These are phyloP conservation scores for Salix exigua DNA, from an alignment of 345 rosid species.

Conservation along the genomic window DNA sequence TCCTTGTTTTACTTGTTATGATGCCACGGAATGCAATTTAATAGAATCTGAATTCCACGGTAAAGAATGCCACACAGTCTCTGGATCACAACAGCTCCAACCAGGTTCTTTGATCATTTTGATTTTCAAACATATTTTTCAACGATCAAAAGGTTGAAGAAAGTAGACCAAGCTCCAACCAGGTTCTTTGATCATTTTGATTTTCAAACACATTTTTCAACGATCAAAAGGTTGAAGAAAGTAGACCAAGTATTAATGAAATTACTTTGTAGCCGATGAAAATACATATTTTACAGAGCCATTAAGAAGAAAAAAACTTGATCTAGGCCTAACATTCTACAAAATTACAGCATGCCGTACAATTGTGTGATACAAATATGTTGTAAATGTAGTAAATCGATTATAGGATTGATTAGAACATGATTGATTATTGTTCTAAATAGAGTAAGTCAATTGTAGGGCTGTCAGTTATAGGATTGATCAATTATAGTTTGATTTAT, in stretches of 20 bases:
- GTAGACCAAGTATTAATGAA: not conserved
- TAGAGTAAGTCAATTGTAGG: no score
- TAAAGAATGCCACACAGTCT: no score
- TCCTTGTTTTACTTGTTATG: no score
- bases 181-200: not conserved
- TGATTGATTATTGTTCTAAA: no score
- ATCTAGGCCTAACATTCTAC: conserved; percentile 1
- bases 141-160: not conserved
- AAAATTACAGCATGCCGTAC: conserved; percentile 1
- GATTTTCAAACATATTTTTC: not conserved
- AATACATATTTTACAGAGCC: conserved; percentile 8
- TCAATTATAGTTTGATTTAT: no score
- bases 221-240: not conserved
- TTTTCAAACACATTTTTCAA: not conserved
- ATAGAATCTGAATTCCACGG: not conserved
- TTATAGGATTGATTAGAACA: no score
- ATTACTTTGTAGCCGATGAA: no score
- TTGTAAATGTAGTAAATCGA: no score
- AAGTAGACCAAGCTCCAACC: no score
- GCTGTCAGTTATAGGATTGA: no score
- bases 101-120: not conserved
- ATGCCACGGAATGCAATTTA: not conserved
- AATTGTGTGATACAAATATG: not conserved
- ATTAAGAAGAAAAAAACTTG: not conserved
- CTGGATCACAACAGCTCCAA: no score